Conservation (phyloP, 371 early-diverging fungal genomes). For the Syncephalis fuscata region DNA sequence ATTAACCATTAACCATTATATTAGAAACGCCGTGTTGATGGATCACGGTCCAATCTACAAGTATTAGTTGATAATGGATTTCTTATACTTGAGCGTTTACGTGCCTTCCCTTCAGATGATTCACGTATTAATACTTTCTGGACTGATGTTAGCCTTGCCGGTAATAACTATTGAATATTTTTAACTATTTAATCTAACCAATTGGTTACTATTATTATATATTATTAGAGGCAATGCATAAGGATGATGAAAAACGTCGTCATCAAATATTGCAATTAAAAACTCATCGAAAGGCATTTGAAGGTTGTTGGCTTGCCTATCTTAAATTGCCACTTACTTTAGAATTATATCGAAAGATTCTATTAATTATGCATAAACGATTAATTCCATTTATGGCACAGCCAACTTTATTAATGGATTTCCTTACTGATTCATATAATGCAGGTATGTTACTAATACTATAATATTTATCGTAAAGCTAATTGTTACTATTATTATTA, state of each 20-base stretch:
- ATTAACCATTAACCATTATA: slow-evolving; percentile 2
- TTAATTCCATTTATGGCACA: slow-evolving; percentile 68
- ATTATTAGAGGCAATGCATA: not conserved
- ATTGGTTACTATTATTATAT: too few relatives aligned
- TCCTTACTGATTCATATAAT: slow-evolving; percentile 75
- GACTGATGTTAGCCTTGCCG: slow-evolving; percentile 26
- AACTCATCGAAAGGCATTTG: slow-evolving; percentile 38
- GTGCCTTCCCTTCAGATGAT: slow-evolving; percentile 36
- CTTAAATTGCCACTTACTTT: slow-evolving; percentile 49
- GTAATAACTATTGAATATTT: slow-evolving; percentile 3
- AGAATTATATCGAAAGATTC: slow-evolving; percentile 57
- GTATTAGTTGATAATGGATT: slow-evolving; percentile 26
- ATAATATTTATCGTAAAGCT: not conserved
- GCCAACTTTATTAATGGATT: slow-evolving; percentile 73
- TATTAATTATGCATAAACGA: slow-evolving; percentile 65
- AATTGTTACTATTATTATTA: not conserved
- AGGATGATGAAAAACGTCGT: slow-evolving; percentile 3
- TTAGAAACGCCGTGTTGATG: not conserved
- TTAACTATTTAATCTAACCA: too few relatives aligned
- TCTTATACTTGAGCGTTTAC: slow-evolving; percentile 28
- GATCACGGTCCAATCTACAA: slow-evolving; percentile 5
- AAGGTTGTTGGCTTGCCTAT: slow-evolving; percentile 65
- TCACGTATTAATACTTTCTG: slow-evolving; percentile 43
- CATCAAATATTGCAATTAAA: slow-evolving; percentile 17
- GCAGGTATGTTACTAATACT: slow-evolving; percentile 22